Evolutionary conservation across 257 asterid genomes (phyloP), one percentile per base, ranked within the genome.

Genomic region (Asclepias syriaca): DNA sequence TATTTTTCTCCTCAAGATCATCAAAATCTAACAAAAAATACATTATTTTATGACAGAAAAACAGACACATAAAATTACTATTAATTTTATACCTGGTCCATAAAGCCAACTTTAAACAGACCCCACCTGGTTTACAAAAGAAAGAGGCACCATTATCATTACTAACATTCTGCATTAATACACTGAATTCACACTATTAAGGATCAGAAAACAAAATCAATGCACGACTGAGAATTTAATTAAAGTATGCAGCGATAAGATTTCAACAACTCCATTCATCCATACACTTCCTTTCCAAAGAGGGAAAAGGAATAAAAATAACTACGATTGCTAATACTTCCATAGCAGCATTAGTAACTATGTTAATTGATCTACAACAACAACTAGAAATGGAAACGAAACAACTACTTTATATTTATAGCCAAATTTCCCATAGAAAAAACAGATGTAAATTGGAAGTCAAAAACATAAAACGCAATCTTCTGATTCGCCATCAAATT

Each of bases 81-180:
- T 3, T 66, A 40, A 37, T 46, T 14, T 24, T 65, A 71, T 84
- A 93, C 98, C 98, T 93, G 96, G 61, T 92, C 98, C 98, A 92
- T 92, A 81, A 81, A 65, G 80, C 68, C 75, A 75, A 65, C 58
- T 21, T 70, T 67, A 59, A 77, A 64, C 60, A 63, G 67, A 77
- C 69, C 61, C 74, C 58, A 53, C 58, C 87, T 55, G 82, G 49
- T 39, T 57, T 57, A 51, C 60, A 43, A 43, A 43, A 48, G 39
- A 74, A 49, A 24, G 29, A 49, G 39, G 63, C 32, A 46, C 27
- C 13, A 24, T 19, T 50, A 0, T 50, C 16, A 57, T 9, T 19
- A 53, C 59, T 53, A 65, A 66, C 60, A 77, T 46, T 40, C 70
- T 45, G 56, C 70, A 48, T 49, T 18, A 32, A 56, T 2, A 18